Evolutionary conservation across 768 basidiomycete genomes (phyloP), one percentile per base, ranked within the genome.

Genomic region (Pseudohyphozyma bogoriensis): DNA sequence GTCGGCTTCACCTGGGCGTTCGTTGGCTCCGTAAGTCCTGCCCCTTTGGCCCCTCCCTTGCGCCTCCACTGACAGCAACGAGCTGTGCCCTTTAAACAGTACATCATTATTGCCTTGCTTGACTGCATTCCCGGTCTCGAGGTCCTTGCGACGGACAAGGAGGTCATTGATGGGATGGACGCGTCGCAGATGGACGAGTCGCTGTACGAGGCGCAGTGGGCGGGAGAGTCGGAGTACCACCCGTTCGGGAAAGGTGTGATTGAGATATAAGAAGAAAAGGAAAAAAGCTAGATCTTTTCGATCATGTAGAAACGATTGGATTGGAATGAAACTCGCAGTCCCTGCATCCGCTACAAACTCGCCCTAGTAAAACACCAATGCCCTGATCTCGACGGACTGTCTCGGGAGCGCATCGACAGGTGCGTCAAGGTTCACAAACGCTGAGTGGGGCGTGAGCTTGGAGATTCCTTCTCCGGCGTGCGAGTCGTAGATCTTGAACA

Each of bases 371-470:
- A 78, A 78, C n/a, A 78, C 76, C 58, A 79, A 68, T 26, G 73
- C 73, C 44, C 78, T 70, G 39, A 79, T 68, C 69, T 78, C 78
- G 31, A 79, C 78, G 36, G 75, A 77, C 71, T 78, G 75, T 49
- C 82, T 68, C 0, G 69, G 73, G 8, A 78, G 79, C 0, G 80
- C 74, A 47, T 74, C 80, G 39, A 73, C 68, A 2, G 81, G 82
- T 5, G 80, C 82, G 1, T 74, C 73, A 2, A 79, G 78, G 60
- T 84, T 82, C 33, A 74, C 60, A 71, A 84, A 85, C 4, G 77
- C 82, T n/a, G 80, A 81, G 66, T 85, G 84, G 6, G 83, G 82
- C 0, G 83, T 81, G 55, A 83, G 78, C 18, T 75, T 67, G 0
- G 82, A 80, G 20, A 81, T 78, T 59, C 75, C 73, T 37, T 68